Conservation (phyloP, 2,329 filamentous ascomycete species). For the Hymenoscyphus scutula region DNA sequence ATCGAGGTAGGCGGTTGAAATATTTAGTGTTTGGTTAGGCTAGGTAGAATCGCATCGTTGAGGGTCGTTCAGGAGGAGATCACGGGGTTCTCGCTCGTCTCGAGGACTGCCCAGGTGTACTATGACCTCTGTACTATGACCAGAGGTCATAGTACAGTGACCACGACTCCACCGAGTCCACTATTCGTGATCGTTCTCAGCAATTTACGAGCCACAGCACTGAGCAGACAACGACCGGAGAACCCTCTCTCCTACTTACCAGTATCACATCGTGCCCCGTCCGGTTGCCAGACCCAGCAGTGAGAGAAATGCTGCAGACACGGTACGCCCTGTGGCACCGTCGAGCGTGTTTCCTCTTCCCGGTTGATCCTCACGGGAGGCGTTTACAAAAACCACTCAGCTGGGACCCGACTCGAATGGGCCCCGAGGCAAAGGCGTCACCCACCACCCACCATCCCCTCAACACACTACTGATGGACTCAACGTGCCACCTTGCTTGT, state of each 20-base stretch:
- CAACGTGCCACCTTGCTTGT: background rate
- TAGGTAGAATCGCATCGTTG: background rate
- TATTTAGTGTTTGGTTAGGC: background rate
- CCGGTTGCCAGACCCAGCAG: background rate
- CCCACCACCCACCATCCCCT: background rate
- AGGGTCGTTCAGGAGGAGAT: background rate
- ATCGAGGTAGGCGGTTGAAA: background rate
- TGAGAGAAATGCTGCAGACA: background rate
- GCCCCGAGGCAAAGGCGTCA: background rate
- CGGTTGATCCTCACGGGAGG: conserved; percentile 5
- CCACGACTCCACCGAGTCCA: background rate
- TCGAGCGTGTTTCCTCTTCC: background rate
- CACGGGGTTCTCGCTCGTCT: background rate
- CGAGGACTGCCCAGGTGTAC: too few relatives aligned
- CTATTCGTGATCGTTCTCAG: background rate
- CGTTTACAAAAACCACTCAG: conserved; percentile 5
- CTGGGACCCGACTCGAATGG: conserved; percentile 3
- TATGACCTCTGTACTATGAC: too few relatives aligned
- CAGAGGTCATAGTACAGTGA: too few relatives aligned
- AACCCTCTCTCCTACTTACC: background rate
- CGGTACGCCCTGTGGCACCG: conserved; percentile 6
- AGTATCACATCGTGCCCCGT: background rate
- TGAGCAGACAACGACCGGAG: background rate
- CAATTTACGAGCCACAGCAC: background rate
- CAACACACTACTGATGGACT: background rate